A percentile compares a stretch with the other conserved stretches of the same genome.
Evolutionary conservation across 2,329 filamentous ascomycete species (phyloP).

Genomic region (Domatiomyces globalis): DNA sequence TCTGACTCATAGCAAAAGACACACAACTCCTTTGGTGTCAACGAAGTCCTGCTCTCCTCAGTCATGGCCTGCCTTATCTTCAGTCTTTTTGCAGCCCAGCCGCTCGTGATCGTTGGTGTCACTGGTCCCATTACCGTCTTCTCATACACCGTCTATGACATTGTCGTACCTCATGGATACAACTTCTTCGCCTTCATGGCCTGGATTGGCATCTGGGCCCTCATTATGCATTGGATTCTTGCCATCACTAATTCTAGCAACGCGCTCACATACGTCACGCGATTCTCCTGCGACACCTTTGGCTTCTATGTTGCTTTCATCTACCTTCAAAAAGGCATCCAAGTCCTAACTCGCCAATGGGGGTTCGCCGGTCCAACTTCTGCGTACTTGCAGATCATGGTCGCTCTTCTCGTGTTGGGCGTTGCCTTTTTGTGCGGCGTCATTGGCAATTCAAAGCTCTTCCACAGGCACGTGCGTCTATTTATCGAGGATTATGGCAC

Average conservation of each 20-base stretch:
- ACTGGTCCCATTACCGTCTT: conserved; percentile 88
- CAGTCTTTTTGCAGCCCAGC: conserved; percentile 63
- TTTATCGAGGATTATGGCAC: conserved; percentile 87
- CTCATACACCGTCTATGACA: conserved; percentile 87
- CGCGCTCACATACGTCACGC: conserved; percentile 72
- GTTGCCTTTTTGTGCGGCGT: conserved; percentile 60
- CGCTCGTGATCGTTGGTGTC: conserved; percentile 79
- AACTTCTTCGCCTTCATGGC: conserved; percentile 84
- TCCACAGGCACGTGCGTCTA: conserved; percentile 59
- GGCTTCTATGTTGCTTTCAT: conserved; percentile 84
- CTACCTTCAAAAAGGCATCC: conserved; percentile 80
- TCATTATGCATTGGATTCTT: conserved; percentile 71
- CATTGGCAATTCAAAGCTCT: conserved; percentile 56
- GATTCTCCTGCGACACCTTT: conserved; percentile 87
- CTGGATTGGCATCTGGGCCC: conserved; percentile 78
- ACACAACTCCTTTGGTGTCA: conserved; percentile 70
- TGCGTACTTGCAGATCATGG: conserved; percentile 62
- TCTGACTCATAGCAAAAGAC: conserved; percentile 52
- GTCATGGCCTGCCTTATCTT: conserved; percentile 75
- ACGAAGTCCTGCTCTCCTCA: conserved; percentile 76
- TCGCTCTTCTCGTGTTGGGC: conserved; percentile 64
- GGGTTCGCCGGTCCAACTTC: conserved; percentile 43
- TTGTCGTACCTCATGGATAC: conserved; percentile 60
- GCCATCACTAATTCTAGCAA: conserved; percentile 80
- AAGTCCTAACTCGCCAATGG: conserved; percentile 67